Evolutionary conservation across 441 rosid genomes (phyloP).

Genomic region (Daphne laureola): DNA sequence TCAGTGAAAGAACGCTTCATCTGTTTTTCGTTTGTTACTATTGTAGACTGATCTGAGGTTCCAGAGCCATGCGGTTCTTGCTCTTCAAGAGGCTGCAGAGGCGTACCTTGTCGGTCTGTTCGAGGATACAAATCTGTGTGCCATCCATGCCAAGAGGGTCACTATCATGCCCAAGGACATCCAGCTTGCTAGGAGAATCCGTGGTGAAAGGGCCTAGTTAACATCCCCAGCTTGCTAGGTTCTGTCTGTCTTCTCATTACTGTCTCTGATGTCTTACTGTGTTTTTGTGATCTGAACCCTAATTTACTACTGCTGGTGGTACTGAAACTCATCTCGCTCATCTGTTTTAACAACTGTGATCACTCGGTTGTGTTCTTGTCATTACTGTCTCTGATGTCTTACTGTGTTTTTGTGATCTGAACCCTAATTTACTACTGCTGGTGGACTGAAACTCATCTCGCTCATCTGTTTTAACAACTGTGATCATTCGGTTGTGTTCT

Average conservation of each 20-base stretch:
- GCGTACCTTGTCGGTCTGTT: conserved; percentile 28
- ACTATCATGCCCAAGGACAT: conserved; percentile 32
- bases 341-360: conserved; percentile 1
- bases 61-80: conserved; percentile 25
- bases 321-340: not conserved
- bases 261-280: conserved; percentile 1
- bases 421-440: not conserved
- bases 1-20: not conserved
- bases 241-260: not conserved
- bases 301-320: not conserved
- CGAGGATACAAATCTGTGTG: conserved; percentile 27
- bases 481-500: not conserved
- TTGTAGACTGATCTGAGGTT: conserved; percentile 22
- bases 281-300: conserved; percentile 6
- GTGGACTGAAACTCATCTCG: not conserved
- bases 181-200: conserved; percentile 28
- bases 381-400: not conserved
- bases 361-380: conserved; percentile 2
- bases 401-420: conserved; percentile 8
- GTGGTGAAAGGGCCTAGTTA: conserved; percentile 24
- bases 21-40: not conserved
- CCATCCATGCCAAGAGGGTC: conserved; percentile 26
- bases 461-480: not conserved
- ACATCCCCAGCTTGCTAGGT: conserved; percentile 1
- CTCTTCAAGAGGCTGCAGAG: conserved; percentile 27